phyloP scores from a whole-genome alignment of 768 basidiomycete genomes.

The Lenzites betulinus region DNA sequence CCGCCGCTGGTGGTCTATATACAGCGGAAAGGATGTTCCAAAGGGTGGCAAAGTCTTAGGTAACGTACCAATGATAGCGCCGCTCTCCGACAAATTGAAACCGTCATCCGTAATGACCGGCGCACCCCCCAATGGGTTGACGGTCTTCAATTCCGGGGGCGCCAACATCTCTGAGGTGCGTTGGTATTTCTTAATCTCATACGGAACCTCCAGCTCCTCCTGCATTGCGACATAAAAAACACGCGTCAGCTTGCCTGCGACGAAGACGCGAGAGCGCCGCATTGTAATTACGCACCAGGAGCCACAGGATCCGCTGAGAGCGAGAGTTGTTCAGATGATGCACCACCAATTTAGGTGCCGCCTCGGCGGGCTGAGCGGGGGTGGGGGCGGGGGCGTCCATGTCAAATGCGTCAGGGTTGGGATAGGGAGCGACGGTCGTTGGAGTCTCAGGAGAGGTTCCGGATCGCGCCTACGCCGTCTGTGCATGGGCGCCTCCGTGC shows the following conservation, averaged over 20 bases:
- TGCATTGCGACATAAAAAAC: constrained; percentile 19
- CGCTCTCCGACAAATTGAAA: constrained; percentile 41
- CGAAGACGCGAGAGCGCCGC: background rate
- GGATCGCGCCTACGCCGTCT: too few relatives aligned
- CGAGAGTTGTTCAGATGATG: constrained; percentile 52
- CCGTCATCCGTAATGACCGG: constrained; percentile 42
- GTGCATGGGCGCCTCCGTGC: too few relatives aligned
- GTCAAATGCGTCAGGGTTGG: too few relatives aligned
- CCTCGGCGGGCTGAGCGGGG: background rate
- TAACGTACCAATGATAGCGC: constrained; percentile 37
- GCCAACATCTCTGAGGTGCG: constrained; percentile 28
- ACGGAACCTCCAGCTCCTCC: constrained; percentile 52
- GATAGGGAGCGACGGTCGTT: too few relatives aligned
- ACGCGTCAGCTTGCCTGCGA: background rate
- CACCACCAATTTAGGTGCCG: constrained; percentile 28
- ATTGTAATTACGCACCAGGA: constrained; percentile 34
- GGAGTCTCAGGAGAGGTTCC: too few relatives aligned
- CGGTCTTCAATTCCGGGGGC: constrained; percentile 34
- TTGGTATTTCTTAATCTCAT: constrained; percentile 38
- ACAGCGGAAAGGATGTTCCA: background rate
- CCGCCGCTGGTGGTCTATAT: background rate
- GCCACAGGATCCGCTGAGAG: constrained; percentile 53
- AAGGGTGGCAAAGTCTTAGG: too few relatives aligned
- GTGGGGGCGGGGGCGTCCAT: constrained; percentile 13
- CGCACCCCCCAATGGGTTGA: constrained; percentile 40